These are phyloP conservation scores for Aspergillus cejpii DNA, from an alignment of 2,329 filamentous ascomycete species.

Conservation along the genomic window DNA sequence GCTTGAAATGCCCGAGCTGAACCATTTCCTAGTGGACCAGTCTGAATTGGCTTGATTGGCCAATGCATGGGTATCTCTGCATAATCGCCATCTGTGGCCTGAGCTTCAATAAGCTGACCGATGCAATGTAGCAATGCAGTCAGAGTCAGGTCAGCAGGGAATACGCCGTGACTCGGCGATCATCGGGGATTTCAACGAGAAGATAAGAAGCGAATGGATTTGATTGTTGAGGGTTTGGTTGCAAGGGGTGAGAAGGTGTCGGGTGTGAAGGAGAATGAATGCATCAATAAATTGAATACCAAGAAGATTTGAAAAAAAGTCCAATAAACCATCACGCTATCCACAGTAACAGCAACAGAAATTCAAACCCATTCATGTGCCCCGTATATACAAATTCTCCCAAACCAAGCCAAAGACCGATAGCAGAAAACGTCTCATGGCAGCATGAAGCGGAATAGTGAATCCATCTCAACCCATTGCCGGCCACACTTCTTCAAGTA, in stretches of 20 bases:
- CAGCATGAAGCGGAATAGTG: slow-evolving; percentile 60
- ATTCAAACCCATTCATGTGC: slow-evolving; percentile 2
- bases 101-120: neutral
- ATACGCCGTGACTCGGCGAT: neutral
- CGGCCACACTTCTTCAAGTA: slow-evolving; percentile 86
- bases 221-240: neutral
- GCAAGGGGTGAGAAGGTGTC: too few species aligned
- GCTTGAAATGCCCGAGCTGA: too few species aligned
- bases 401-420: slow-evolving; percentile 13
- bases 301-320: too few species aligned
- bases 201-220: too few species aligned
- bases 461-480: slow-evolving; percentile 92
- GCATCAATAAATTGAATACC: too few species aligned
- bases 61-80: too few species aligned
- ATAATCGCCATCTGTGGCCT: too few species aligned
- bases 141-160: neutral
- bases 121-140: neutral
- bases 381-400: slow-evolving; percentile 23
- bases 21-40: too few species aligned
- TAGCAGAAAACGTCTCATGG: slow-evolving; percentile 30
- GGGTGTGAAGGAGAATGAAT: too few species aligned
- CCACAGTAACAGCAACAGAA: slow-evolving; percentile 7
- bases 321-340: slow-evolving; percentile 8
- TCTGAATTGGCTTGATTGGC: too few species aligned
- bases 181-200: too few species aligned